These are phyloP conservation scores for Pichiaceae sp. DNA, from an alignment of 1,139 yeast genomes.

Conservation along the genomic window DNA sequence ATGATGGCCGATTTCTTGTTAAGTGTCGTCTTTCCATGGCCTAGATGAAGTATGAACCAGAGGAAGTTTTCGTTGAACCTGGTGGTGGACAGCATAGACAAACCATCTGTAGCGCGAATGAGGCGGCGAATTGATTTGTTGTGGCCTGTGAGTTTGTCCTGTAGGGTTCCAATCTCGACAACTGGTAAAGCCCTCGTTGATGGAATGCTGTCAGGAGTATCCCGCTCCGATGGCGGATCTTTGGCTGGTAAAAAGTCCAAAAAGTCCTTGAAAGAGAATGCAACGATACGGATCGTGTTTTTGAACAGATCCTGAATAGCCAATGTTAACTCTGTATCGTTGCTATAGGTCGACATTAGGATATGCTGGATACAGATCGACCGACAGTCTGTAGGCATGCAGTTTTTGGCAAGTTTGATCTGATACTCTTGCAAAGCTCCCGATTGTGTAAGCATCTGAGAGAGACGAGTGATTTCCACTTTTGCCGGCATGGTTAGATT, in stretches of 20 bases:
- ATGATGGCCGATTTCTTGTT: constrained; percentile 20
- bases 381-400: constrained; percentile 21
- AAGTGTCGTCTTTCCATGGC: constrained; percentile 20
- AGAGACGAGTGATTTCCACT: constrained; percentile 8
- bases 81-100: constrained; percentile 43
- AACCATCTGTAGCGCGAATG: constrained; percentile 57
- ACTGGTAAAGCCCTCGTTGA: neutral
- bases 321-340: constrained; percentile 29
- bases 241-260: constrained; percentile 15
- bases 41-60: constrained; percentile 46
- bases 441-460: constrained; percentile 4
- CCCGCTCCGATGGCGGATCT: neutral
- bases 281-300: constrained; percentile 41
- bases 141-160: constrained; percentile 73
- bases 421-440: constrained; percentile 7
- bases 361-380: constrained; percentile 15
- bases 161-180: constrained; percentile 22
- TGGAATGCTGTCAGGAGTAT: neutral
- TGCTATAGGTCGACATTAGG: constrained; percentile 9
- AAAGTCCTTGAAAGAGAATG: constrained; percentile 29
- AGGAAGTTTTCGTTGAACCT: constrained; percentile 53
- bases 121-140: constrained; percentile 66
- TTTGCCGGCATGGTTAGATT: constrained; percentile 36
- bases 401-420: constrained; percentile 15
- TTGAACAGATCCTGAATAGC: constrained; percentile 39